A percentile compares a stretch with the other conserved stretches of the same genome.
Conservation (phyloP, 2,329 filamentous ascomycete genomes). For the Cladophialophora chaetospira region DNA sequence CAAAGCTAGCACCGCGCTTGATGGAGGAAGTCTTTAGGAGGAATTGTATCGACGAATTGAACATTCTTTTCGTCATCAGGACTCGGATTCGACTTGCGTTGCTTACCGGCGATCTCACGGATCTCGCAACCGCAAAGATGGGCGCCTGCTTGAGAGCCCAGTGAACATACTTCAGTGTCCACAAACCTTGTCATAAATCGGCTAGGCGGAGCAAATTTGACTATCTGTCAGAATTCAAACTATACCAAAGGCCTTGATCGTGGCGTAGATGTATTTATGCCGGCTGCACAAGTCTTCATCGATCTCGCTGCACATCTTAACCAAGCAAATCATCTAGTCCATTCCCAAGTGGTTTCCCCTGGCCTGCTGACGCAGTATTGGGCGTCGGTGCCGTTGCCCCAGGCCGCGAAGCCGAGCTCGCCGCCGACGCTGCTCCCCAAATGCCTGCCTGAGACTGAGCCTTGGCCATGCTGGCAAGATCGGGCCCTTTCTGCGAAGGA, state of each 20-base stretch:
- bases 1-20: too few species aligned
- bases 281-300: not conserved
- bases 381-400: conserved; percentile 46
- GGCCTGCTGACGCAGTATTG: conserved; percentile 30
- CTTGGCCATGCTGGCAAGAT: conserved; percentile 93
- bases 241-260: not conserved
- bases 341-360: conserved; percentile 38
- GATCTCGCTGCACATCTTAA: conserved; percentile 26
- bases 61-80: too few species aligned
- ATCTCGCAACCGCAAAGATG: not conserved
- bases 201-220: not conserved
- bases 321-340: conserved; percentile 51
- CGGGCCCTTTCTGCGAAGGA: conserved; percentile 67
- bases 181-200: not conserved
- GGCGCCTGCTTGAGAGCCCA: not conserved
- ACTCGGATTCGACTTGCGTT: not conserved
- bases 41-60: too few species aligned
- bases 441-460: conserved; percentile 94
- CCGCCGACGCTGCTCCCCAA: conserved; percentile 73
- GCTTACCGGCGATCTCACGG: not conserved
- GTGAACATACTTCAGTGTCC: not conserved
- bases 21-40: too few species aligned
- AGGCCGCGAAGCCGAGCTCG: conserved; percentile 52
- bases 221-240: not conserved
- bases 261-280: not conserved